A percentile compares a stretch with the other conserved stretches of the same genome.
Evolutionary conservation across 208 protist genomes (phyloP).

Genomic region (Acanthamoeba divionensis): DNA sequence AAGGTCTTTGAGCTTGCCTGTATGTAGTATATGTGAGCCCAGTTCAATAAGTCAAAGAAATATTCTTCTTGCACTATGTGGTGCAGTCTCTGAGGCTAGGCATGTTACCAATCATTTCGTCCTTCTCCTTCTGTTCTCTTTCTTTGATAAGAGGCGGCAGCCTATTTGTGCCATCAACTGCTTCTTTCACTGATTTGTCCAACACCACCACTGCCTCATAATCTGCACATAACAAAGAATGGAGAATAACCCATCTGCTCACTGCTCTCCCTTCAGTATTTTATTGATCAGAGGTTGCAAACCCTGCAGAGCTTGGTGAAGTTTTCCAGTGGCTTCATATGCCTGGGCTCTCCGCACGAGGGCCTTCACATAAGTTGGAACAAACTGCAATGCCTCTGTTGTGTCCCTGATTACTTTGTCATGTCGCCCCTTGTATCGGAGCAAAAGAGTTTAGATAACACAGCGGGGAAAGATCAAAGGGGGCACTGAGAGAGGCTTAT

Average conservation of each 20-base stretch:
- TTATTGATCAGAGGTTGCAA: neutral
- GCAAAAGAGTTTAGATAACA: neutral
- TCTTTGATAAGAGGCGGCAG: conserved; percentile 81
- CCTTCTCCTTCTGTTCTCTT: conserved; percentile 89
- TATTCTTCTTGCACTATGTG: neutral
- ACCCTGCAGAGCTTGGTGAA: conserved; percentile 79
- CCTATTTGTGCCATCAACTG: conserved; percentile 68
- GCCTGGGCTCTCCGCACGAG: conserved; percentile 86
- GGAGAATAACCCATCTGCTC: neutral
- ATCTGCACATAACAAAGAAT: conserved; percentile 68
- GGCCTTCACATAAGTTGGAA: conserved; percentile 84
- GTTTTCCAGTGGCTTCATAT: conserved; percentile 86
- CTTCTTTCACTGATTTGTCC: conserved; percentile 66
- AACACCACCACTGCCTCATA: conserved; percentile 84
- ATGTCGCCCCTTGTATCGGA: neutral
- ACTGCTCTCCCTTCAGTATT: neutral
- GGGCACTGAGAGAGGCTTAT: neutral
- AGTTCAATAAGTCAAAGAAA: neutral
- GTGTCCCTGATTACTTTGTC: conserved; percentile 83
- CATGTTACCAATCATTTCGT: conserved; percentile 87
- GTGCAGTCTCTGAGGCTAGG: neutral
- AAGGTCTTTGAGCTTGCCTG: conserved; percentile 91
- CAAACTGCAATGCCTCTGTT: conserved; percentile 85
- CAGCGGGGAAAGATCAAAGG: neutral
- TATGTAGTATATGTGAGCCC: neutral